Base-by-base conservation (phyloP, 2,329 filamentous ascomycete species). In the Tolypocladium sp. region DNA sequence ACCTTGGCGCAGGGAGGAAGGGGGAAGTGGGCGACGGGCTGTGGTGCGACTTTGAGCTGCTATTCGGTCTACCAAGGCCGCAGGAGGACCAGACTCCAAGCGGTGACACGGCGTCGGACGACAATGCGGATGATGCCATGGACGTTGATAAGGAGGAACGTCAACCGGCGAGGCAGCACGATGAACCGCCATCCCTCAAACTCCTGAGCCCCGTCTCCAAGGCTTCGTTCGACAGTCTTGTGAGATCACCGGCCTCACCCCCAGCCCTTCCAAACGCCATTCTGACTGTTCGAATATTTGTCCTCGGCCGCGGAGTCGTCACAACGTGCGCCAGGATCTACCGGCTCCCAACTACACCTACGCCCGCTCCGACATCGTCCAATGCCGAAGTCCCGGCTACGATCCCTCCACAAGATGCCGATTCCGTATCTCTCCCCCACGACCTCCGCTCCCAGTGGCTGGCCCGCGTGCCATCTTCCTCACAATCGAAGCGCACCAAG, bases 1-100 rank as follows among this genome's bases (percentile, higher is more conserved):
- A 91, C 64, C 76, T 97, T 12, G 90, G 91, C 0, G 81, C 82
- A 44, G 87, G 83, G 1, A 83, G 84, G 57, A 92, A 86, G 67
- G 93, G 93, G 1, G 94, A 97, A 71, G 68, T 96, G 38, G 94
- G 94, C 2, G 76, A 83, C 57, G 92, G 92, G 0, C 91, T 90
- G 81, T 84, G 85, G 12, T 96, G 90, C 73, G 91, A 96, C 68
- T 96, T 91, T 82, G 87, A 91, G 67, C 76, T 77, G 40, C 72
- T 95, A n/a, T 78, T 91, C 58, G 71, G 62, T 7, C 61, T 69
- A 15, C 42, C 58, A 5, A 52, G 58, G 30, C 58, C 66, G 8
- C 59, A 37, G 9, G 35, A 59, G 57, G 58, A 63, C 51, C 60
- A 61, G 40, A 49, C 49, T 15, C 20, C 10, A 0, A 35, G n/a